Base-by-base conservation (phyloP, 2,329 filamentous ascomycete species). In the Elsinoe ampelina region DNA sequence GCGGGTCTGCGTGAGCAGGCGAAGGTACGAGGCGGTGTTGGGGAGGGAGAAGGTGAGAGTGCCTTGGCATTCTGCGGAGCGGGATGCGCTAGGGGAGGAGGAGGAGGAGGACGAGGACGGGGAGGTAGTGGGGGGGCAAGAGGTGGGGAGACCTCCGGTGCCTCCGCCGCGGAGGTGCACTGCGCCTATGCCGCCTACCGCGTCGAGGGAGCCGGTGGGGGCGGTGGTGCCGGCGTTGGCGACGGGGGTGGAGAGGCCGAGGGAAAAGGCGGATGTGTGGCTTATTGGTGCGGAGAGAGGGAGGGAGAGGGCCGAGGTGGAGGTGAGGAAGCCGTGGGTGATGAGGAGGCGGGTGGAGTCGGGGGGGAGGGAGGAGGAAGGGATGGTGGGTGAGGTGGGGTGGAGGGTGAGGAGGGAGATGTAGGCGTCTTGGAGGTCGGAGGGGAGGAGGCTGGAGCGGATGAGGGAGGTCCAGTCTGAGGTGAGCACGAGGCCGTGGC, bases 121-220 rank as follows among this genome's bases (percentile, higher is more conserved):
- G n/a, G n/a, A n/a, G n/a, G n/a, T n/a, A n/a, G n/a, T n/a, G n/a
- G n/a, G n/a, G n/a, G n/a, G n/a, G n/a, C n/a, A n/a, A 8, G 26
- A 30, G 35, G 66, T 60, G 26, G 68, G 64, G n/a, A 58, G 41
- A 20, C 60, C 60, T 7, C 63, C 65, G 10, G 63, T 75, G 55
- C 77, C 75, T 7, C 85, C 86, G 13, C 85, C 85, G 2, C 78
- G 80, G 50, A 77, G 77, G 65, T 85, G 80, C 4, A 88, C 72
- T 2, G 81, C 84, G 17, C 80, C 80, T n/a, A 75, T 71, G 3
- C 86, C 86, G 1, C 87, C 87, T 0, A 89, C 81, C 1, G 86
- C 85, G 5, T 76, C 84, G 1, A 86, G 64, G 2, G 83, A 83
- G 12, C 87, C 87, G 0, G 86, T 85, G 4, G 85, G 81, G 19